Percentiles rank a stretch among this genome's conserved stretches.
Evolutionary conservation across 805 yeast species (phyloP).

Genomic region (Saturnispora saitoi): DNA sequence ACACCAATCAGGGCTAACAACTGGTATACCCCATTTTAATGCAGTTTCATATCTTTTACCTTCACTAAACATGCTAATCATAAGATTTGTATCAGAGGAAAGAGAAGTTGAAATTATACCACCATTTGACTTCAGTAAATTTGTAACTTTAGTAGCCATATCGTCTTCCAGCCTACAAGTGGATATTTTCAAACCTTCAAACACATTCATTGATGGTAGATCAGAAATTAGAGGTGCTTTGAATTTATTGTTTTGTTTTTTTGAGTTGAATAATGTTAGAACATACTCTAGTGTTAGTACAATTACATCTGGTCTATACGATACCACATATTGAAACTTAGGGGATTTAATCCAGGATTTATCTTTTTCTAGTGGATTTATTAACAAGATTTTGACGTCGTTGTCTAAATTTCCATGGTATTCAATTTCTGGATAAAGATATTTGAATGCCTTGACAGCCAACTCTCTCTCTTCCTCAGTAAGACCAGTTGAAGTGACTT

Average conservation of each 20-base stretch:
- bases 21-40: constrained; percentile 44
- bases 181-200: constrained; percentile 36
- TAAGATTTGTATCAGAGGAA: constrained; percentile 33
- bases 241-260: constrained; percentile 2
- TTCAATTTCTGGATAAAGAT: constrained; percentile 12
- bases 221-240: constrained; percentile 3
- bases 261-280: constrained; percentile 50
- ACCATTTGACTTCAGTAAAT: constrained; percentile 34
- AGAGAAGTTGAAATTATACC: constrained; percentile 44
- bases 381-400: constrained; percentile 20
- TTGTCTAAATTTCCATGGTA: constrained; percentile 24
- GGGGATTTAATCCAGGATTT: constrained; percentile 34
- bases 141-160: constrained; percentile 22
- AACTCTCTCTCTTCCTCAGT: constrained; percentile 14
- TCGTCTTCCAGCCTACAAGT: constrained; percentile 24
- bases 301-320: constrained; percentile 45
- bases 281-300: constrained; percentile 45
- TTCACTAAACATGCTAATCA: constrained; percentile 41
- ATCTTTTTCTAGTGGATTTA: constrained; percentile 18
- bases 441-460: constrained; percentile 13
- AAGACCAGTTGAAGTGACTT: constrained; percentile 25
- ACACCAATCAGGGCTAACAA: constrained; percentile 47
- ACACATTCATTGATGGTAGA: constrained; percentile 29
- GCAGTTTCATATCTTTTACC: constrained; percentile 50
- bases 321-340: constrained; percentile 43